Base-by-base conservation (phyloP, 1,284 basidiomycete genomes). In the Butyriboletus appendiculatus region DNA sequence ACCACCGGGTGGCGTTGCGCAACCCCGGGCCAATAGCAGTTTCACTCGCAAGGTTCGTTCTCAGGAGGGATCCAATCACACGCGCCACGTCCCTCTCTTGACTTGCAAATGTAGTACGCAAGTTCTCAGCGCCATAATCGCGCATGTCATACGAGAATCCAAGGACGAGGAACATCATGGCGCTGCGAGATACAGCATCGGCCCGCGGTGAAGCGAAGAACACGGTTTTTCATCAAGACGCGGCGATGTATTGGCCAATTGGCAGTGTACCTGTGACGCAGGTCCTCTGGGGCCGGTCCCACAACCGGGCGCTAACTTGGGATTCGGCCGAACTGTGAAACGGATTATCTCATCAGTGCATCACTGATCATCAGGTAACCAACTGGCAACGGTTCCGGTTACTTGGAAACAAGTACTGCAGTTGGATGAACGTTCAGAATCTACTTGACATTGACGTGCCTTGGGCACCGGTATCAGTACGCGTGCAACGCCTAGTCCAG, bases 241-340 rank as follows among this genome's bases (percentile, higher is more conserved):
- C 5, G 16, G 35, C 11, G 32, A 22, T 22, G 22, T 22, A 22
- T 22, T n/a, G n/a, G n/a, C n/a, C n/a, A n/a, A 22, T 30, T 5
- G 11, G 4, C 7, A 18, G 16, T 11, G 10, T 10, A 38, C 15
- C n/a, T 12, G 26, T 50, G 46, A 52, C 10, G 45, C 42, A 41
- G 43, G 30, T 12, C 12, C 1, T 32, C 12, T 32, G 30, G 12
- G 30, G 2, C 12, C 30, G 11, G 12, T 2, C 30, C 30, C 10
- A 3, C 11, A 22, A 18, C 41, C 12, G 10, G 16, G 26, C 16
- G 5, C 30, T 5, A 14, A 11, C 28, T 30, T 26, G 9, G n/a
- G 10, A 16, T 39, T 63, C 61, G 52, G 61, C 61, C 63, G 55
- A 60, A 40, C 9, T 8, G 43, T 28, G 32, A 47, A 35, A 12